Percentiles rank a stretch among this genome's conserved stretches.
Evolutionary conservation across 257 asterid genomes (phyloP).

Genomic region (Solanum tacnaense): DNA sequence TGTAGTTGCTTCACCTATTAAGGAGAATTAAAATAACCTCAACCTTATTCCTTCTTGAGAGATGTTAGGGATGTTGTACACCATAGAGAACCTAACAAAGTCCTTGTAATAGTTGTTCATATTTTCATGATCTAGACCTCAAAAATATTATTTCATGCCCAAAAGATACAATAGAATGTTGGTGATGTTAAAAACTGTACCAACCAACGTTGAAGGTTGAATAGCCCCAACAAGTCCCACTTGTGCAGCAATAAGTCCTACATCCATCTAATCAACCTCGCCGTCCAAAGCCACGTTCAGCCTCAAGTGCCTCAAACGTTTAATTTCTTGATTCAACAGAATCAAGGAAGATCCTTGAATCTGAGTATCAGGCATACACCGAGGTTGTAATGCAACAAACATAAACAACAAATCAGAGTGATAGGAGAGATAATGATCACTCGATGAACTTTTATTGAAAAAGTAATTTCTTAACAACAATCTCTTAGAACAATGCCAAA

Average conservation of each 20-base stretch:
- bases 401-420: no score
- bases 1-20: not conserved
- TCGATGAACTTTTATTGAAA: no score
- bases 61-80: not conserved
- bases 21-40: not conserved
- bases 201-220: not conserved
- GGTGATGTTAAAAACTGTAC: not conserved
- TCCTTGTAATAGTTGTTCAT: not conserved
- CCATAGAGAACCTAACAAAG: not conserved
- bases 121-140: not conserved
- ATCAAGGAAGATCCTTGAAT: not conserved
- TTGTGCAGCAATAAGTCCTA: not conserved
- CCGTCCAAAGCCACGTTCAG: not conserved
- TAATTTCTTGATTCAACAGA: no score
- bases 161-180: not conserved
- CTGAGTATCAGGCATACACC: not conserved
- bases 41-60: not conserved
- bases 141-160: not conserved
- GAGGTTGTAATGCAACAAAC: not conserved
- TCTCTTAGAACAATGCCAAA: no score
- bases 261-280: not conserved
- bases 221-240: not conserved
- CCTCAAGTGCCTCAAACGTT: not conserved
- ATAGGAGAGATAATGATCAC: no score
- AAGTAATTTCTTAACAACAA: no score